phyloP scores from a whole-genome alignment of 139 green algal species.

The Chlorella vulgaris region DNA sequence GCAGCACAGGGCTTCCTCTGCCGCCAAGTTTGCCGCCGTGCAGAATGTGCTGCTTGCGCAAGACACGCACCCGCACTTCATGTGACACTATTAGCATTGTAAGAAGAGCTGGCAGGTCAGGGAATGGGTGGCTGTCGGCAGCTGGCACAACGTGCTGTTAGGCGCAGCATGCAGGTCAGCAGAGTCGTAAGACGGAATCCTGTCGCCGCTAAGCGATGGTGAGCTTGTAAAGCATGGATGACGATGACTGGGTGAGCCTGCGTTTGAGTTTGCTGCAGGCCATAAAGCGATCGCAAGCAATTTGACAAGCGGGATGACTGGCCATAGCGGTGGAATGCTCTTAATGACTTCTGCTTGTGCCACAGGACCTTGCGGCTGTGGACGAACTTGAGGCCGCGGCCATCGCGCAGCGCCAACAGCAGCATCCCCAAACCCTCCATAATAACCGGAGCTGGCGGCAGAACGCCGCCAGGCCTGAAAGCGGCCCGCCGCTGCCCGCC shows the following conservation, averaged over 20 bases:
- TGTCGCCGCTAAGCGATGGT: no score
- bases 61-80: constrained; percentile 1
- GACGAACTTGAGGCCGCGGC: constrained; percentile 25
- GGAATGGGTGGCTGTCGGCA: not conserved
- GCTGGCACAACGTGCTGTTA: not conserved
- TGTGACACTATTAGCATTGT: no score
- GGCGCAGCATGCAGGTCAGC: not conserved
- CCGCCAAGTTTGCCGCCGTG: constrained; percentile 70
- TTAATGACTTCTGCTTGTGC: not conserved
- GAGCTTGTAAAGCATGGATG: no score
- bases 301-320: not conserved
- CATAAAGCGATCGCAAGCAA: not conserved
- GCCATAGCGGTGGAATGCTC: not conserved
- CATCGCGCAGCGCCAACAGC: constrained; percentile 32
- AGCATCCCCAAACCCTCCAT: not conserved
- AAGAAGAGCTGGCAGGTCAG: no score
- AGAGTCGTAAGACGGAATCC: no score
- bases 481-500: not conserved
- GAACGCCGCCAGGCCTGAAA: not conserved
- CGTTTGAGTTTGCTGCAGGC: not conserved
- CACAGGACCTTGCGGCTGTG: constrained; percentile 32
- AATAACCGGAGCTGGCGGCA: not conserved
- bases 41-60: constrained; percentile 53
- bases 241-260: not conserved
- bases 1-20: constrained; percentile 60